phyloP scores from a whole-genome alignment of 495 filamentous ascomycete genomes.

The Aspergillus hancockii region DNA sequence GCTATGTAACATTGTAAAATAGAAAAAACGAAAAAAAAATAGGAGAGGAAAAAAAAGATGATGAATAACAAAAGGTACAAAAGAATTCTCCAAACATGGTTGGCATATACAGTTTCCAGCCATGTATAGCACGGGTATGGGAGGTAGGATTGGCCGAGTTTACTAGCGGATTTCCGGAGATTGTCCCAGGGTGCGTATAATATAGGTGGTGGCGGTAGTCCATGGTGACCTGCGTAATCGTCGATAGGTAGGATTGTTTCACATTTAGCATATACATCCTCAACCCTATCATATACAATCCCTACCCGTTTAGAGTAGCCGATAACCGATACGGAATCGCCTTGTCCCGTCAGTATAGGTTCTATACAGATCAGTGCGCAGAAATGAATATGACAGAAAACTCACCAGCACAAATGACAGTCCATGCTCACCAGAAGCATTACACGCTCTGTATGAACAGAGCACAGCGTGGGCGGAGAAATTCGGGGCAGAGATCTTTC shows the following conservation, averaged over 20 bases:
- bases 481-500: conserved; percentile 16
- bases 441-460: conserved; percentile 11
- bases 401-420: conserved; percentile 18
- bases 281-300: conserved; percentile 5
- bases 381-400: neutral
- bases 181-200: conserved; percentile 10
- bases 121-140: conserved; percentile 6
- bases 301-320: neutral
- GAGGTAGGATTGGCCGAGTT: conserved; percentile 7
- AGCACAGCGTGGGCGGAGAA: conserved; percentile 12
- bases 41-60: conserved; percentile 12
- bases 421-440: conserved; percentile 13
- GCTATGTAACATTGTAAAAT: conserved; percentile 1
- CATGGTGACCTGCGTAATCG: neutral
- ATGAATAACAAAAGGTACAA: conserved; percentile 10
- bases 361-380: neutral
- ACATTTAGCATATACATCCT: conserved; percentile 7
- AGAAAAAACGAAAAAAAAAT: conserved; percentile 7
- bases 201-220: conserved; percentile 6
- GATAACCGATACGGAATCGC: conserved; percentile 2
- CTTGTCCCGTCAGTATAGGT: neutral
- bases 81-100: conserved; percentile 13
- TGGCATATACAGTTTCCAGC: conserved; percentile 12
- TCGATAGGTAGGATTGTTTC: conserved; percentile 6
- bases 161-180: neutral